Conservation (phyloP, 805 yeast genomes). For the Lachancea thermotolerans region DNA sequence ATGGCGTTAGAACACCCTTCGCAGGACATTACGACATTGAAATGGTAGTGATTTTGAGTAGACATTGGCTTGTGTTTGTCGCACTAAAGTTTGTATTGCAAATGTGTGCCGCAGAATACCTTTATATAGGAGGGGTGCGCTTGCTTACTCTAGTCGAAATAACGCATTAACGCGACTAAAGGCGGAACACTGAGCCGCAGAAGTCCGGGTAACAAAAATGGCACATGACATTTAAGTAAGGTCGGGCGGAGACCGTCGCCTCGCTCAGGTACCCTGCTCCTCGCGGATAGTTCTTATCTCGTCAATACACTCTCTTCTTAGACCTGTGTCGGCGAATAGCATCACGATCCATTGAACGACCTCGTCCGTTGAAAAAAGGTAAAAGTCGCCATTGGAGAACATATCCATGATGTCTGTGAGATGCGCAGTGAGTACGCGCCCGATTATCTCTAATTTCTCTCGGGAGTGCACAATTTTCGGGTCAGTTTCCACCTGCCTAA, state of each 20-base stretch:
- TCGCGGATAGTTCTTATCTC: constrained; percentile 46
- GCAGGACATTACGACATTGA: constrained; percentile 80
- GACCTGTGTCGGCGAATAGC: constrained; percentile 36
- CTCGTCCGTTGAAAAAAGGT: constrained; percentile 33
- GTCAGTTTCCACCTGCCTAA: constrained; percentile 13
- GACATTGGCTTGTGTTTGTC: constrained; percentile 28
- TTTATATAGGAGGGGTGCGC: too few species aligned
- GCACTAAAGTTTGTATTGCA: not conserved
- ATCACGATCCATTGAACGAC: constrained; percentile 32
- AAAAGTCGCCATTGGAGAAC: constrained; percentile 38
- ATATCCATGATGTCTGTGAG: constrained; percentile 35
- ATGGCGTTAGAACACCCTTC: constrained; percentile 87
- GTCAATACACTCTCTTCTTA: constrained; percentile 31
- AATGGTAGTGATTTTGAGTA: constrained; percentile 61
- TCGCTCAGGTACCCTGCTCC: constrained; percentile 4
- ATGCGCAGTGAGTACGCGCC: constrained; percentile 33
- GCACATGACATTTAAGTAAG: not conserved
- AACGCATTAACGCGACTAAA: too few species aligned
- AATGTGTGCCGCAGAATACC: too few species aligned
- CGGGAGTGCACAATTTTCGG: constrained; percentile 22
- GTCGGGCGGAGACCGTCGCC: not conserved
- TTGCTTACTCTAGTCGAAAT: too few species aligned
- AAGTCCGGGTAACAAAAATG: not conserved
- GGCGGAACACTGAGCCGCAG: too few species aligned
- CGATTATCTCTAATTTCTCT: constrained; percentile 23